Evolutionary conservation across 2,329 filamentous ascomycete species (phyloP), one percentile per base, ranked within the genome.

Genomic region (Fusarium papillatum): DNA sequence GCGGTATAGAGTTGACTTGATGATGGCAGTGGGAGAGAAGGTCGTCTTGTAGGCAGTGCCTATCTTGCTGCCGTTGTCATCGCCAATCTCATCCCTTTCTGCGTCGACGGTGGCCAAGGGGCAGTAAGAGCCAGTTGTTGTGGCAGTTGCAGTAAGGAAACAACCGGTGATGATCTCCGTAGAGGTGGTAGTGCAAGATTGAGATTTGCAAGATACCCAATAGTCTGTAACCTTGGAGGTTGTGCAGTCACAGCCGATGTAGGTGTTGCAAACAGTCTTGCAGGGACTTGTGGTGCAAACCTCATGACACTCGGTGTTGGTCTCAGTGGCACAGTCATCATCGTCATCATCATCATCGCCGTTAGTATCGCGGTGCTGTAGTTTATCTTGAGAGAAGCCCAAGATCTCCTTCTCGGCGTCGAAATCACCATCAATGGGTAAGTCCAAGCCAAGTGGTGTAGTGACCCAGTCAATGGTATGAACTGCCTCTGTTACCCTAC

Each of bases 291-390:
- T 71, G 2, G 68, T 72, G 10, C 70, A 72, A 36, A 71, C 68
- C 26, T 71, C 68, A 36, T 71, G 70, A 11, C 68, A 72, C 38
- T 64, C 68, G 17, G 70, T 71, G 53, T 72, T 72, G 24, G 70
- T 72, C 38, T 71, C 64, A 11, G 70, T 72, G n/a, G 68, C 70
- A 5, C 68, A 72, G 19, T 68, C 70, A 0, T 72, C 68, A 5
- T 72, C 70, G 0, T 72, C 70, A 0, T 66, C 70, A 2, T 62
- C 70, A 4, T 29, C 26, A 29, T 29, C 26, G 26, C 26, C 26
- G 26, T 29, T 29, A 29, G 26, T 29, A 29, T 29, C 26, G 26
- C 26, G 26, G 26, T 29, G 26, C 26, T 29, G 26, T 29, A 29
- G 26, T 29, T 29, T 29, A 29, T 29, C 26, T 29, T 29, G 26